Conservation (phyloP, 2,329 filamentous ascomycete genomes). For the Ophiostoma himal-ulmi region DNA sequence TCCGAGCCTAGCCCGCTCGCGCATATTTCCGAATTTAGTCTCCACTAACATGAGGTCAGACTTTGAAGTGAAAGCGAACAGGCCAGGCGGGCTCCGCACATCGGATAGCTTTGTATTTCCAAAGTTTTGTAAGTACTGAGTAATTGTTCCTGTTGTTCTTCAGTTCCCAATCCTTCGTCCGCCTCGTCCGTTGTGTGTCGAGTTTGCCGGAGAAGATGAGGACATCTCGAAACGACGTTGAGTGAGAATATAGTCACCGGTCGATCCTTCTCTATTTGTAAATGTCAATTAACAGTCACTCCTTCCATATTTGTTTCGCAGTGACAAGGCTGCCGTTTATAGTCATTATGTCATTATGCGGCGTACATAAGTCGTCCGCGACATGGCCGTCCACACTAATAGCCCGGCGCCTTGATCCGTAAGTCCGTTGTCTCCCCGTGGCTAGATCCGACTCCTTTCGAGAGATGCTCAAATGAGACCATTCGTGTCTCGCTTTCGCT, state of each 20-base stretch:
- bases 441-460: neutral
- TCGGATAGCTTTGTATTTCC: neutral
- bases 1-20: neutral
- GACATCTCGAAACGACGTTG: neutral
- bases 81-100: neutral
- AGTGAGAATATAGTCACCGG: neutral
- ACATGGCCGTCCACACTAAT: neutral
- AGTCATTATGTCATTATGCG: neutral
- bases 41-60: neutral
- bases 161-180: neutral
- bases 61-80: neutral
- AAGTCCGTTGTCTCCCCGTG: conserved; percentile 1
- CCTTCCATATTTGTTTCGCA: neutral
- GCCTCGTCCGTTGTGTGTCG: neutral
- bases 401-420: neutral
- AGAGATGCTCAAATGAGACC: neutral
- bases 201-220: neutral
- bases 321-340: neutral
- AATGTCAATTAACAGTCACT: neutral
- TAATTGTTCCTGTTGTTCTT: neutral
- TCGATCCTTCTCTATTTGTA: neutral
- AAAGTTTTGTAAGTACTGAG: neutral
- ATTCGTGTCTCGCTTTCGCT: neutral
- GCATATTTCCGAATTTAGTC: neutral
- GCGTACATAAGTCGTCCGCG: neutral